Conservation (phyloP, 805 yeast species). For the Torulaspora gathmanii region DNA sequence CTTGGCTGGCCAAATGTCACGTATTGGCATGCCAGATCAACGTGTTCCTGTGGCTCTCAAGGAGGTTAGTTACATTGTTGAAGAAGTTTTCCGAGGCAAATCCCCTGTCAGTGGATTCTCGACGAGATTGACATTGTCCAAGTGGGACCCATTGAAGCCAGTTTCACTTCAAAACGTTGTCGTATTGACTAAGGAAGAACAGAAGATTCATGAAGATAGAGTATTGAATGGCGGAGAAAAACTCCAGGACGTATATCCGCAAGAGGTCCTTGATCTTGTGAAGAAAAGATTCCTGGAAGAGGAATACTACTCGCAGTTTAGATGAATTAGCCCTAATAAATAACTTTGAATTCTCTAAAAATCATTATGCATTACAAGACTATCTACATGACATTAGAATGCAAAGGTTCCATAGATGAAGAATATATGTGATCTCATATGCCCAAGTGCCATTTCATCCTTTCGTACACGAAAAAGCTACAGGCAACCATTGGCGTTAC, state of each 20-base stretch:
- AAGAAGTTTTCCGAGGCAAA: conserved; percentile 90
- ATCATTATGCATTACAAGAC: conserved; percentile 3
- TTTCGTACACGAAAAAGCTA: conserved; percentile 89
- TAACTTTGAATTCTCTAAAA: not conserved
- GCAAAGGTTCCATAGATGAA: not conserved
- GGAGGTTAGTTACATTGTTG: conserved; percentile 79
- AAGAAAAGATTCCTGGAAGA: conserved; percentile 70
- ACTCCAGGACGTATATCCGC: conserved; percentile 58
- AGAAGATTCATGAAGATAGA: conserved; percentile 67
- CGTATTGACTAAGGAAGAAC: conserved; percentile 85
- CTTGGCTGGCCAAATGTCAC: conserved; percentile 79
- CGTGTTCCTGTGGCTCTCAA: conserved; percentile 65
- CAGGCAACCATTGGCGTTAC: conserved; percentile 97
- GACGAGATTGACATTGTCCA: conserved; percentile 70
- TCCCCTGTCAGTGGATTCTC: conserved; percentile 81
- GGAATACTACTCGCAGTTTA: conserved; percentile 58
- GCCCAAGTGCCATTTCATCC: conserved; percentile 66
- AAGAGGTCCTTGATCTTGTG: conserved; percentile 53
- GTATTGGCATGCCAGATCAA: conserved; percentile 68
- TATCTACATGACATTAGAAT: conserved; percentile 2
- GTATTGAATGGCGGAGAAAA: conserved; percentile 66
- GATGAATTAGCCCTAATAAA: conserved; percentile 20
- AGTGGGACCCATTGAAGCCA: conserved; percentile 74
- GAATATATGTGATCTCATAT: conserved; percentile 39
- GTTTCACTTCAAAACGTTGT: conserved; percentile 75